Evolutionary conservation across 108 stramenopile species (phyloP).

Genomic region (Thalassiosira profunda): DNA sequence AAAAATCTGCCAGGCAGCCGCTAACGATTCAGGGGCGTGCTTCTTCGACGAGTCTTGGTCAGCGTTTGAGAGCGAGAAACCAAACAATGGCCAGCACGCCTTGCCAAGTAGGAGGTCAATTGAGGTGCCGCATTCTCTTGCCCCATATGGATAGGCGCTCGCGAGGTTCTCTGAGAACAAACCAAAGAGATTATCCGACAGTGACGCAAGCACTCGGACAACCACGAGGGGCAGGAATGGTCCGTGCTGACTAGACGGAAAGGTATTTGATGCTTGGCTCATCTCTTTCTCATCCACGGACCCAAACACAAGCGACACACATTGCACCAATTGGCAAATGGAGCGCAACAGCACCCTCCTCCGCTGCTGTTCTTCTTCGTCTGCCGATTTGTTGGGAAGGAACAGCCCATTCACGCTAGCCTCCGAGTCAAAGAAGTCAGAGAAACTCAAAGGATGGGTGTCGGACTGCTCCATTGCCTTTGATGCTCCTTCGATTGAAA

Average conservation of each 20-base stretch:
- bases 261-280: slow-evolving; percentile 40
- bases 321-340: slow-evolving; percentile 72
- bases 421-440: slow-evolving; percentile 82
- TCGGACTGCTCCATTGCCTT: not conserved
- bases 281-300: no score
- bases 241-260: slow-evolving; percentile 41
- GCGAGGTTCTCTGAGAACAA: slow-evolving; percentile 62
- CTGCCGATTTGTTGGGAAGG: slow-evolving; percentile 32
- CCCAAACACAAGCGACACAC: slow-evolving; percentile 61
- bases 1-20: slow-evolving; percentile 76
- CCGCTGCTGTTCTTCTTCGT: slow-evolving; percentile 3
- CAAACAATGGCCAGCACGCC: slow-evolving; percentile 67
- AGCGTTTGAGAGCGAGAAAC: slow-evolving; percentile 58
- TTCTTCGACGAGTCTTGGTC: slow-evolving; percentile 10
- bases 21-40: slow-evolving; percentile 61
- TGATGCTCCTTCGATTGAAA: slow-evolving; percentile 6
- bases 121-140: slow-evolving; percentile 51
- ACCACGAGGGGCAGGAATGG: slow-evolving; percentile 72
- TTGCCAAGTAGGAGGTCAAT: slow-evolving; percentile 72
- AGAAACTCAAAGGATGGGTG: slow-evolving; percentile 19
- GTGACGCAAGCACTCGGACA: slow-evolving; percentile 61
- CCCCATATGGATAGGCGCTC: slow-evolving; percentile 67
- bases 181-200: slow-evolving; percentile 67
- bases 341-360: slow-evolving; percentile 51
- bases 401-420: slow-evolving; percentile 60